Conservation (phyloP, 768 basidiomycete genomes). For the Psilocybe cubensis region DNA sequence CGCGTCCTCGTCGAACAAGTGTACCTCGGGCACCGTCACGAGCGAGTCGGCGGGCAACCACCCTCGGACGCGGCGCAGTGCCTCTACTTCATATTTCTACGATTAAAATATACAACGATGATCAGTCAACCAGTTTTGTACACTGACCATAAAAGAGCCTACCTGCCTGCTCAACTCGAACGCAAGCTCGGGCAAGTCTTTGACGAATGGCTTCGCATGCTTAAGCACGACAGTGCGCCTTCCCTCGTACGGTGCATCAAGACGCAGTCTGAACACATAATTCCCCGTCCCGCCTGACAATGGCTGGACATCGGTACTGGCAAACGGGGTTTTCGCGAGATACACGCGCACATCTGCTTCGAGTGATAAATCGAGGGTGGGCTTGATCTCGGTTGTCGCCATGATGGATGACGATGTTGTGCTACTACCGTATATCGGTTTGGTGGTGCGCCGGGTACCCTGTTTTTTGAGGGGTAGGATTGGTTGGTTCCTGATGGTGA, state of each 20-base stretch:
- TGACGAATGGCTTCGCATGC: slow-evolving; percentile 51
- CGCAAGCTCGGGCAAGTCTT: slow-evolving; percentile 25
- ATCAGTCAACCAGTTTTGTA: not conserved
- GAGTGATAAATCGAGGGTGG: slow-evolving; percentile 33
- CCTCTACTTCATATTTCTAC: slow-evolving; percentile 48
- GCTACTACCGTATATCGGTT: too few species aligned
- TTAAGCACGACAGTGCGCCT: slow-evolving; percentile 57
- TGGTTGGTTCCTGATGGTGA: not conserved
- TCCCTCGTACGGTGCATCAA: slow-evolving; percentile 43
- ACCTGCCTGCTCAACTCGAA: slow-evolving; percentile 57
- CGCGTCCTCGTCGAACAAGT: slow-evolving; percentile 50
- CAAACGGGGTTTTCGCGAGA: slow-evolving; percentile 51
- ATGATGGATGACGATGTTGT: not conserved
- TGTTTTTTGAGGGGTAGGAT: too few species aligned
- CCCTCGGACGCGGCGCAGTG: slow-evolving; percentile 46
- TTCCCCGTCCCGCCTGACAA: slow-evolving; percentile 60
- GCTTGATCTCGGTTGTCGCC: slow-evolving; percentile 1
- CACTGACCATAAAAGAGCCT: slow-evolving; percentile 4
- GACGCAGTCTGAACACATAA: slow-evolving; percentile 58
- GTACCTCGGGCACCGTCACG: slow-evolving; percentile 52
- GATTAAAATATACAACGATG: not conserved
- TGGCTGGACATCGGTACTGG: slow-evolving; percentile 37
- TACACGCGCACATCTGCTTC: slow-evolving; percentile 42
- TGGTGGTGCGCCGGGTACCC: too few species aligned
- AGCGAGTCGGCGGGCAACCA: slow-evolving; percentile 39